Evolutionary conservation across 2,329 filamentous ascomycete species (phyloP), one percentile per base, ranked within the genome.

Genomic region (Kalmusia sp.): DNA sequence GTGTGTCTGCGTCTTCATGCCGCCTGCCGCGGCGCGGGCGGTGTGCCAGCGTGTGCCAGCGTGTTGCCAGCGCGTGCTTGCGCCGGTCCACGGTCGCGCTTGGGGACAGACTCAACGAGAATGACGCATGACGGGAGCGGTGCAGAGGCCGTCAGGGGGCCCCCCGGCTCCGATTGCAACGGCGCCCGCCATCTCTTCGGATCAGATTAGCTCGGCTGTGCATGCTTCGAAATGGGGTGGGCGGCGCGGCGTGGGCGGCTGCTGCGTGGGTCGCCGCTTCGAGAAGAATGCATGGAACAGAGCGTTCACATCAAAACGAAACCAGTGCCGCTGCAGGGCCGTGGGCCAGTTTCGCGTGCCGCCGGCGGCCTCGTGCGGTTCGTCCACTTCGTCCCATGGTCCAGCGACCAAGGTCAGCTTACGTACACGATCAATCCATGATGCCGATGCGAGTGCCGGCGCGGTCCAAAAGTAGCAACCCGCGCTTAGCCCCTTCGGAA

Each of bases 391-490:
- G 31, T 38, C 11, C n/a, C 19, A 11, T 11, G 24, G 35, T 2
- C 17, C 7, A n/a, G n/a, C n/a, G n/a, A n/a, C n/a, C n/a, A n/a
- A 58, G 62, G 51, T 62, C 48, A 60, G 60, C 60, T 58, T 61
- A 62, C 62, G 51, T 33, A 57, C 50, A 24, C 24, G 37, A 31
- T 37, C 34, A 35, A 9, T 22, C 5, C 21, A 14, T 33, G 12
- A 37, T 47, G 47, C 39, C 54, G 49, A 43, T 53, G 57, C 61
- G 62, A 46, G 37, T 21, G 39, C 25, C 60, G 58, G 56, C 43
- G 27, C 49, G 37, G 35, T 47, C 62, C 60, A 50, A 63, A 68
- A 57, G 51, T 52, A 67, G 67, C 58, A 68, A 58, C 39, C 66
- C 67, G 66, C 38, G 58, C 59, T 60, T 46, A 46, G 28, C 61